Percentiles rank a stretch among this genome's conserved stretches.
These are phyloP conservation scores for Thelonectria rubi DNA, from an alignment of 2,329 filamentous ascomycete species.

Conservation along the genomic window DNA sequence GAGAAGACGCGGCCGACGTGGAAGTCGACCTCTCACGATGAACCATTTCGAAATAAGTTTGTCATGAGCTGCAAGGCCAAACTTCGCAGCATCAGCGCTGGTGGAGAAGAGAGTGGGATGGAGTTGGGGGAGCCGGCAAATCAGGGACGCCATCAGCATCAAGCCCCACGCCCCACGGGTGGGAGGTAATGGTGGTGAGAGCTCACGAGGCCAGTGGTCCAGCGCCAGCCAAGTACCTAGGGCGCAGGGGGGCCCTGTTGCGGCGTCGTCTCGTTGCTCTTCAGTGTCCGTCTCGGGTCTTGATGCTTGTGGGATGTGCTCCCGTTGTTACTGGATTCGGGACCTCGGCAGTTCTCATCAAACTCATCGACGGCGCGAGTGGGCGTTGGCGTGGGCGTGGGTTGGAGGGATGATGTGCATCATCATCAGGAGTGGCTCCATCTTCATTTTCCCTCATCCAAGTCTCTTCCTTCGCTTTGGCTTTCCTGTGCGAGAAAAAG, in stretches of 20 bases:
- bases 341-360: constrained; percentile 11
- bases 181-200: constrained; percentile 37
- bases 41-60: constrained; percentile 42
- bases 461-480: not conserved
- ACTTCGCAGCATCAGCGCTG: constrained; percentile 39
- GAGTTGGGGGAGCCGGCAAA: constrained; percentile 37
- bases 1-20: constrained; percentile 27
- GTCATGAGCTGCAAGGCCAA: constrained; percentile 40
- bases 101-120: constrained; percentile 44
- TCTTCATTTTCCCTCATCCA: constrained; percentile 3
- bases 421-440: constrained; percentile 1
- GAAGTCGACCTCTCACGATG: constrained; percentile 35
- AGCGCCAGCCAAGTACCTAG: constrained; percentile 13
- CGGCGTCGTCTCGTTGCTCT: not conserved
- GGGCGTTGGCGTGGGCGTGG: not conserved
- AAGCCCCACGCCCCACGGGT: constrained; percentile 43
- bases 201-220: constrained; percentile 38
- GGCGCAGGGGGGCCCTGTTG: not conserved
- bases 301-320: not conserved
- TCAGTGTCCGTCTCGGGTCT: not conserved
- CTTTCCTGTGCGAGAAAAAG: not conserved
- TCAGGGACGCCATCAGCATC: constrained; percentile 34
- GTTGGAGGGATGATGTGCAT: constrained; percentile 7
- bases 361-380: constrained; percentile 7
- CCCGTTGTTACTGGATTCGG: constrained; percentile 13